Evolutionary conservation across 805 yeast genomes (phyloP), one percentile per base, ranked within the genome.

Genomic region (Candida nitratophila): DNA sequence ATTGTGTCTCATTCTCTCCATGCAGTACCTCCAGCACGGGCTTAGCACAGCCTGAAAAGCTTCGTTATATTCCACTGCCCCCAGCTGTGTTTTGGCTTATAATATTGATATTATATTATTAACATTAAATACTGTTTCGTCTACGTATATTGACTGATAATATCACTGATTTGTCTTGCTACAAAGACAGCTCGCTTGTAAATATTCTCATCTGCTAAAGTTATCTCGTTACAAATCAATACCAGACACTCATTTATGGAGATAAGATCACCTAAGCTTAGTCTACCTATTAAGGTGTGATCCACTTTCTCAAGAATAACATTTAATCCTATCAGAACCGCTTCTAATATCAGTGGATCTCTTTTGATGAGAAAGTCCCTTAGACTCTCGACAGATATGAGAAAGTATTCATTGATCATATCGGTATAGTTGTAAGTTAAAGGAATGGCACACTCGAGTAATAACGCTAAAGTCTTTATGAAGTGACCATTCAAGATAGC

Each of bases 361-460:
- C 14, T 33, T 16, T 39, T 17, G 39, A 16, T 15, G 32, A 21
- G n/a, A 42, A 39, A 21, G 35, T 26, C 22, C 16, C 19, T 20
- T n/a, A 29, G 32, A 19, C 2, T 39, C n/a, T 30, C 26, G 6
- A 10, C 11, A n/a, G 43, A 24, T 17, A 77, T 55, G 1, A 59
- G 50, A 7, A 82, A 48, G 44, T 72, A 60, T 48, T 83, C 89
- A 2, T 62, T 55, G 1, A 76, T 66, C 86, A 85, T 81, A 32
- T 76, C 85, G 1, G 63, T 56, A 21, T 79, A 54, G 37, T 76
- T 73, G 1, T 63, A 49, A 0, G 77, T 63, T 2, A 77, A 63
- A 1, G 87, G 88, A 47, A 76, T 73, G 0, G 84, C 78, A 41
- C 79, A 65, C 43, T 76, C 77, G 19, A 81, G 56, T 2, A 84